Evolutionary conservation across 441 rosid species (phyloP).

Genomic region (Euphorbia corollata): DNA sequence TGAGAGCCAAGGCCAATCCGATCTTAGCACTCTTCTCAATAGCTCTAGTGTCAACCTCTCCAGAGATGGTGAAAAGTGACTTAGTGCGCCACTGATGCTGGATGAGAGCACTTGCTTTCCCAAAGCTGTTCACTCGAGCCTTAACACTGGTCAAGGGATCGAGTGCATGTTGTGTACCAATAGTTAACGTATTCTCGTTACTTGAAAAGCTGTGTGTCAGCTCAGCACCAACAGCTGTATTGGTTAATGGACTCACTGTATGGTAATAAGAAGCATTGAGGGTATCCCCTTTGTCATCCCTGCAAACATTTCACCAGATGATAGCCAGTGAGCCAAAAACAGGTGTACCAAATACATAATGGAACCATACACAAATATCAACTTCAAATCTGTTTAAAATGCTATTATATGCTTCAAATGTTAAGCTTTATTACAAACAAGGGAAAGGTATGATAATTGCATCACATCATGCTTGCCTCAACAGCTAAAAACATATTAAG

Average conservation of each 20-base stretch:
- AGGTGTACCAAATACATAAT: too few relatives aligned
- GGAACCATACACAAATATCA: not conserved
- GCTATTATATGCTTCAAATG: not conserved
- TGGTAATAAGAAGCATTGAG: constrained; percentile 83
- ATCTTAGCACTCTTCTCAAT: constrained; percentile 88
- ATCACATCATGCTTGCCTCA: constrained; percentile 1
- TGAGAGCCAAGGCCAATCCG: constrained; percentile 77
- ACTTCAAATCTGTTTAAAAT: not conserved
- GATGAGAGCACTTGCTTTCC: constrained; percentile 72
- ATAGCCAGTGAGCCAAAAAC: not conserved
- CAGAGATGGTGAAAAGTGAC: constrained; percentile 75
- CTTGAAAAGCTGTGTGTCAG: constrained; percentile 69
- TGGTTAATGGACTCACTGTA: constrained; percentile 64
- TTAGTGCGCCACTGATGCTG: constrained; percentile 93
- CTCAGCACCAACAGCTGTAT: constrained; percentile 94
- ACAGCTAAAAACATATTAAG: not conserved
- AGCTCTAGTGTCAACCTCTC: constrained; percentile 89
- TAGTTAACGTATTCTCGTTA: constrained; percentile 66
- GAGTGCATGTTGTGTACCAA: constrained; percentile 77
- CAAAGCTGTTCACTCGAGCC: constrained; percentile 82
- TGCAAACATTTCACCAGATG: constrained; percentile 23
- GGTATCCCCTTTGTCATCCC: constrained; percentile 78
- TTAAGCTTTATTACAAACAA: not conserved
- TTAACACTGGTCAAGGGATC: constrained; percentile 84
- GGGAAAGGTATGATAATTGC: not conserved